Conservation (phyloP, 2,329 filamentous ascomycete species). For the Ophiobolus disseminans region DNA sequence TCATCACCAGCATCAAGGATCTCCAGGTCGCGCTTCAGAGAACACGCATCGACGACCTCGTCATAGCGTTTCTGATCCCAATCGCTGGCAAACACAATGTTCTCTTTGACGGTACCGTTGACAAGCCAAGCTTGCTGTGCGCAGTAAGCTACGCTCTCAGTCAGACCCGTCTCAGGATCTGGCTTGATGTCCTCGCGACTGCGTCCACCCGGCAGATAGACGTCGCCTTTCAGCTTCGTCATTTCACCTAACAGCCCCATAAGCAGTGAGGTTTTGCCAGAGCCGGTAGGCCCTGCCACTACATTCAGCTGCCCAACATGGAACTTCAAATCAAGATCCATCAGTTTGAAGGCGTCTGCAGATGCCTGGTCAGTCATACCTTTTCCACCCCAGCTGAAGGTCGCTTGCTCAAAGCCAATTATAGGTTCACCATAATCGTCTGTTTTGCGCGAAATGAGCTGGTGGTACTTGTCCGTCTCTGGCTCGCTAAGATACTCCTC, state of each 20-base stretch:
- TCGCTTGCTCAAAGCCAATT: slow-evolving; percentile 85
- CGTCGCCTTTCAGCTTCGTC: slow-evolving; percentile 79
- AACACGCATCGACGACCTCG: slow-evolving; percentile 88
- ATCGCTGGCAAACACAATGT: slow-evolving; percentile 87
- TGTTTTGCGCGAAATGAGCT: slow-evolving; percentile 74
- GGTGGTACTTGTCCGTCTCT: slow-evolving; percentile 93
- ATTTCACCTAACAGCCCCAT: slow-evolving; percentile 98
- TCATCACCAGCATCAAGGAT: slow-evolving; percentile 93
- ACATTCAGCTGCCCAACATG: slow-evolving; percentile 87
- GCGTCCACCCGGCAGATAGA: slow-evolving; percentile 83
- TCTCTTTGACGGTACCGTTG: slow-evolving; percentile 93
- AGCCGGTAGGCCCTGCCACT: slow-evolving; percentile 90
- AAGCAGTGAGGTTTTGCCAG: slow-evolving; percentile 91
- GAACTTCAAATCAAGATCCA: slow-evolving; percentile 85
- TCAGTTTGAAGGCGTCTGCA: slow-evolving; percentile 74
- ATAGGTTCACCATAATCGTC: slow-evolving; percentile 73
- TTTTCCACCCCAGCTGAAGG: slow-evolving; percentile 83
- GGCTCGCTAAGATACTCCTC: slow-evolving; percentile 93
- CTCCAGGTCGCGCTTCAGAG: slow-evolving; percentile 86
- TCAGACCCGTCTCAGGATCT: slow-evolving; percentile 83
- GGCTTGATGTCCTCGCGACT: slow-evolving; percentile 84
- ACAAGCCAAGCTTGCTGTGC: slow-evolving; percentile 97
- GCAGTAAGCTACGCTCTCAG: slow-evolving; percentile 93
- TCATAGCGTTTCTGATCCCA: slow-evolving; percentile 84
- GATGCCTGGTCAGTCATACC: slow-evolving; percentile 61